These are phyloP conservation scores for Fusarium falciforme DNA, from an alignment of 2,329 filamentous ascomycete genomes.

Conservation along the genomic window DNA sequence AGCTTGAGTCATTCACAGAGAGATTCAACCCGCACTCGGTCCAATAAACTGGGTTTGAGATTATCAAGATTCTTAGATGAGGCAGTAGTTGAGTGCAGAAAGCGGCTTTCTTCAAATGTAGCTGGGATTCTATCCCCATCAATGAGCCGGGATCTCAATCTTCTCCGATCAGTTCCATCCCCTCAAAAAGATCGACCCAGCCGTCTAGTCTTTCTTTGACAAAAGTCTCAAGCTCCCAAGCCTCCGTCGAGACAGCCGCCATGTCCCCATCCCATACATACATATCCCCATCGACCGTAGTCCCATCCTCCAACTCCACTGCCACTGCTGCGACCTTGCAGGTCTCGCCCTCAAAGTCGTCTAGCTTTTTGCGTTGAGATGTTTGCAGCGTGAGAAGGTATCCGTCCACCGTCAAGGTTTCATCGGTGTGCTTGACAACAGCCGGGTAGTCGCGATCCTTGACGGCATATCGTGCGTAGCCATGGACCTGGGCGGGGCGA, in stretches of 20 bases:
- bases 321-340: constrained; percentile 22
- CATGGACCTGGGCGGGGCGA: constrained; percentile 26
- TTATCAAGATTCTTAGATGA: background rate
- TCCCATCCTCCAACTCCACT: no score
- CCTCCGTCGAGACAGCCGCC: no score
- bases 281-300: no score
- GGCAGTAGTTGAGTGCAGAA: background rate
- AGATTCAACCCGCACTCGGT: background rate
- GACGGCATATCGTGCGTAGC: constrained; percentile 17
- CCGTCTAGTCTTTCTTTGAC: no score
- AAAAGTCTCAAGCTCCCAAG: no score
- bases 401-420: constrained; percentile 36
- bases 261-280: no score
- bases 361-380: constrained; percentile 36
- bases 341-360: constrained; percentile 34
- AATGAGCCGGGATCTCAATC: no score
- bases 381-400: constrained; percentile 39
- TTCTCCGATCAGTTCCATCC: no score
- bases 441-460: constrained; percentile 43
- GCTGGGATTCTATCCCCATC: background rate
- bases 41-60: no score
- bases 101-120: background rate
- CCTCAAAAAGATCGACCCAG: no score
- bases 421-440: constrained; percentile 13
- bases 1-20: background rate